Percentiles rank a stretch among this genome's conserved stretches.
These are phyloP conservation scores for Fusarium kyushuense DNA, from an alignment of 2,329 filamentous ascomycete species.

Conservation along the genomic window DNA sequence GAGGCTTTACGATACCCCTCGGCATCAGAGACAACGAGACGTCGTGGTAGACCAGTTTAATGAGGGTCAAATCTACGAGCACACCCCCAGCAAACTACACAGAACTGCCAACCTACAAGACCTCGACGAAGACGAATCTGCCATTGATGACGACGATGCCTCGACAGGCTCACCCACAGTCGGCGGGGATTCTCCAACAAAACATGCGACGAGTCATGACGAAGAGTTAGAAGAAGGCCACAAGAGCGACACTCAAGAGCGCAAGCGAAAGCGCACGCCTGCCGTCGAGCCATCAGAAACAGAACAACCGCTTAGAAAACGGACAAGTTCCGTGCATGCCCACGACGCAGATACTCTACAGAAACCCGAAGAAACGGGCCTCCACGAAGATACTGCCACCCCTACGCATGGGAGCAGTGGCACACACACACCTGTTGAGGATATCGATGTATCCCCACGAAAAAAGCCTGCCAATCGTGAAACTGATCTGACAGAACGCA, in stretches of 20 bases:
- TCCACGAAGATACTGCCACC: conserved; percentile 54
- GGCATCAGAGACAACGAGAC: conserved; percentile 71
- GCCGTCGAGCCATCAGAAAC: conserved; percentile 59
- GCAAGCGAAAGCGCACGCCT: conserved; percentile 65
- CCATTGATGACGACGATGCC: conserved; percentile 56
- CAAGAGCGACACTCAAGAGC: conserved; percentile 53
- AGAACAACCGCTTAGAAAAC: conserved; percentile 65
- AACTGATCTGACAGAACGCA: conserved; percentile 50
- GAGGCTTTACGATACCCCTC: conserved; percentile 89
- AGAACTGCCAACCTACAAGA: conserved; percentile 57
- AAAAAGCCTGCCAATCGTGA: conserved; percentile 49
- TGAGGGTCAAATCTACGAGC: conserved; percentile 68
- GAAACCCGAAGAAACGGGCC: conserved; percentile 48
- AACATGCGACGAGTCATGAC: conserved; percentile 48
- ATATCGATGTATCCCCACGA: conserved; percentile 53
- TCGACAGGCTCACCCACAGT: conserved; percentile 56
- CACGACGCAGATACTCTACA: conserved; percentile 52
- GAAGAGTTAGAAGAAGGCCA: conserved; percentile 49
- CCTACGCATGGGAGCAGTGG: conserved; percentile 53
- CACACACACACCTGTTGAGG: conserved; percentile 61
- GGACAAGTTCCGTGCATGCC: conserved; percentile 62
- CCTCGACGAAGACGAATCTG: conserved; percentile 56
- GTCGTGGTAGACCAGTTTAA: conserved; percentile 69
- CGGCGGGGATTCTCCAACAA: conserved; percentile 54
- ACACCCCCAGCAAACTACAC: conserved; percentile 82